Conservation (phyloP, 2,329 filamentous ascomycete species). For the Aureobasidium sp. region DNA sequence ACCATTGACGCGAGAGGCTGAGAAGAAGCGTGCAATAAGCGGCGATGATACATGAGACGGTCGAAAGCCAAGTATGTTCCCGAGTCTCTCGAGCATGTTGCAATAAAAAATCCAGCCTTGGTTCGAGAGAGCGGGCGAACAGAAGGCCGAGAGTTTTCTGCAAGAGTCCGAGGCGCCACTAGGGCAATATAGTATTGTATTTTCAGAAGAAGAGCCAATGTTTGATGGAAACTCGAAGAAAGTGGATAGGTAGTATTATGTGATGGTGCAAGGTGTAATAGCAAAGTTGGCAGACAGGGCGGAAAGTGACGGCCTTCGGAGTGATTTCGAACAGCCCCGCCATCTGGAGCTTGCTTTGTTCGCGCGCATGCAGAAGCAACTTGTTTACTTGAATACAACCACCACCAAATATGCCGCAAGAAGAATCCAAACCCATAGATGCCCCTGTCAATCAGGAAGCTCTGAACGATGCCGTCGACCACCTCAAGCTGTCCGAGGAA, state of each 20-base stretch:
- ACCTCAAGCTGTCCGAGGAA: slow-evolving; percentile 37
- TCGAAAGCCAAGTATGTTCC: neutral
- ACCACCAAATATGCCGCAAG: slow-evolving; percentile 36
- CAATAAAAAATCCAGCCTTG: neutral
- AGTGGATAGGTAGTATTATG: too few species aligned
- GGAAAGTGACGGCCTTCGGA: neutral
- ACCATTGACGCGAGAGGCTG: too few species aligned
- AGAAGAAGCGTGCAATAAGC: too few species aligned
- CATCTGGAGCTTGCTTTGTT: neutral
- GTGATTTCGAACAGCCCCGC: neutral
- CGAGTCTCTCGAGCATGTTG: neutral
- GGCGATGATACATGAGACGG: too few species aligned
- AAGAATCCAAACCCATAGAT: slow-evolving; percentile 57
- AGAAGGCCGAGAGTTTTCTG: neutral
- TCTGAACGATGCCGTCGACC: slow-evolving; percentile 32
- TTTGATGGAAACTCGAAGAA: neutral
- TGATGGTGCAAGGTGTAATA: too few species aligned
- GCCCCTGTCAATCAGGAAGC: slow-evolving; percentile 41
- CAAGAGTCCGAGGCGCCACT: neutral
- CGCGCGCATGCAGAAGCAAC: neutral
- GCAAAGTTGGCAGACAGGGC: neutral
- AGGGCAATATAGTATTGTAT: too few species aligned
- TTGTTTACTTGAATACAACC: neutral
- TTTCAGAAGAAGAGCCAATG: too few species aligned
- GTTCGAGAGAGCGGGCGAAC: too few species aligned